Conservation (phyloP, 208 protist genomes). For the Crithidia expoeki region DNA sequence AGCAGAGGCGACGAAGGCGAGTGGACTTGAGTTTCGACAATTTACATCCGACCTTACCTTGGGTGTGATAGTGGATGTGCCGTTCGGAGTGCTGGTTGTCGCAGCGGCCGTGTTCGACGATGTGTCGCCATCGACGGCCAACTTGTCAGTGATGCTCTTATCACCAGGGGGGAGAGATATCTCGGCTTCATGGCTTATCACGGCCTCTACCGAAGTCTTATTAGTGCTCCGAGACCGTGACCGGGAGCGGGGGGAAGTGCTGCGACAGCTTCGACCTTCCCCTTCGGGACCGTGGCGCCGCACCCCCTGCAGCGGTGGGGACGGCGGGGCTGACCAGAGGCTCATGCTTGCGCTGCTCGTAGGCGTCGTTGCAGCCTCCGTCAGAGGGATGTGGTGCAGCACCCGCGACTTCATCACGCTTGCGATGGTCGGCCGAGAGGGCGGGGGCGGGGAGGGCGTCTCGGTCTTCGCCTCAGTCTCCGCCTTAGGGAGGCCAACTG, state of each 20-base stretch:
- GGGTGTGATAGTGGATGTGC: background rate
- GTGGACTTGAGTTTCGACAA: slow-evolving; percentile 2
- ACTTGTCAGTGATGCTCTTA: background rate
- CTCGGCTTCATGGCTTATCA: background rate
- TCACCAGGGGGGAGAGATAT: slow-evolving; percentile 11
- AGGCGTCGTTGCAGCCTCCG: background rate
- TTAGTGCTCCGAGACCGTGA: background rate
- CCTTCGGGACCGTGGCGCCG: slow-evolving; percentile 3
- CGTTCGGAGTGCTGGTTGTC: background rate
- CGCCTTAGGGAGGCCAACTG: background rate
- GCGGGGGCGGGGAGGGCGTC: slow-evolving; percentile 5
- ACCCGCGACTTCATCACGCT: background rate
- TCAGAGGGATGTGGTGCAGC: background rate
- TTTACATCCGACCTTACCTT: background rate
- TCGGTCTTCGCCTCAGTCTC: background rate
- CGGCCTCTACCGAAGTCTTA: background rate
- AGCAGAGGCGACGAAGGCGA: background rate
- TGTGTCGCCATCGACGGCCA: too few species aligned
- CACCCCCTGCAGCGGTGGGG: background rate
- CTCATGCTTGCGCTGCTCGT: background rate
- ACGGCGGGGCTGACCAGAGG: background rate
- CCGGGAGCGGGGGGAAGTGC: slow-evolving; percentile 4
- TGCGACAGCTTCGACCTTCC: background rate
- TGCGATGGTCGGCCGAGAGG: slow-evolving; percentile 2
- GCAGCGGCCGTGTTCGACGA: background rate